Base-by-base conservation (phyloP, 495 filamentous ascomycete species). In the Cudoniella acicularis region DNA sequence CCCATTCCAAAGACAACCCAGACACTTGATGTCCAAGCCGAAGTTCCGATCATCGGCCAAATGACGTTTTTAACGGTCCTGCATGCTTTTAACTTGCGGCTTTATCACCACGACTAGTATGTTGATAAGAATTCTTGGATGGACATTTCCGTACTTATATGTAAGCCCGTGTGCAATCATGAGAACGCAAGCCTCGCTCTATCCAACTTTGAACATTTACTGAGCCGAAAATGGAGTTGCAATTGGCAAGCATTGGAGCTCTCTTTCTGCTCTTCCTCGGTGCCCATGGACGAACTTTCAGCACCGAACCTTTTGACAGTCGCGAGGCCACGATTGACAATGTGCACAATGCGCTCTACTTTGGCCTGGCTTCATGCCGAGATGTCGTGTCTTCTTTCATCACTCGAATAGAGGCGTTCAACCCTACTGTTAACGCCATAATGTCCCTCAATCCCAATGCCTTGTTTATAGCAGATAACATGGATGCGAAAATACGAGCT, bases 371-470 rank as follows among this genome's bases (percentile, higher is more conserved):
- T 27, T 79, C 77, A 22, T 86, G 82, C 65, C 70, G 77, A 10
- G 68, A 68, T 3, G 68, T 87, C 0, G 71, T 85, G n/a, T 75
- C 73, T 20, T 69, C 75, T 18, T 87, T 83, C 62, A 64, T 87
- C 26, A 11, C 56, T 10, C 78, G 82, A 17, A 83, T 88, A 42
- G 73, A 79, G 52, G 65, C 69, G 9, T 76, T 80, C 62, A 83
- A 88, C 65, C 74, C 75, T 10, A 71, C 69, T 11, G 74, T 85
- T 54, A 84, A 85, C 57, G 77, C 83, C 21, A 69, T 89, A 49
- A 71, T 86, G 36, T 73, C 72, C 0, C 69, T 86, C 9, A 82
- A 84, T 60, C 72, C 74, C 2, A 56, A 76, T 51, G 81, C 82
- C 2, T 64, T 85, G 9, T 47, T 56, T 3, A 62, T 67, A 18